Conservation (phyloP, 2,329 filamentous ascomycete genomes). For the Daldinia sp. region DNA sequence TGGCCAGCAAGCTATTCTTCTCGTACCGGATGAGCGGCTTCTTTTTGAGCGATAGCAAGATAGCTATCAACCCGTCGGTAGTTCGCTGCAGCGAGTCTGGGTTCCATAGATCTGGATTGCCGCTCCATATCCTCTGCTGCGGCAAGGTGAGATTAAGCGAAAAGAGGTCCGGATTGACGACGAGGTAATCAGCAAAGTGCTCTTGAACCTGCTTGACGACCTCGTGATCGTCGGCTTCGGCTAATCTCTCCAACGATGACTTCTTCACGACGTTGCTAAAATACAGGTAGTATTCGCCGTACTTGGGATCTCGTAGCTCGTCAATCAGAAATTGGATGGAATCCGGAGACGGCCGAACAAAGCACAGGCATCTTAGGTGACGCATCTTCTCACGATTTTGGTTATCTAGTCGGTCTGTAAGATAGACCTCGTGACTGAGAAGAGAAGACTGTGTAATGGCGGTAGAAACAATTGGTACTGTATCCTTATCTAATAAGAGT, state of each 20-base stretch:
- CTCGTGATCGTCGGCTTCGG: constrained; percentile 97
- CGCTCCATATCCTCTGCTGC: constrained; percentile 80
- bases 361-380: constrained; percentile 91
- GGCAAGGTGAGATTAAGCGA: constrained; percentile 78
- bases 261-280: constrained; percentile 99
- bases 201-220: constrained; percentile 94
- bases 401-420: constrained; percentile 96
- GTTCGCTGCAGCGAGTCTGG: constrained; percentile 85
- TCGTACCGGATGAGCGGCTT: constrained; percentile 93
- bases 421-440: constrained; percentile 95
- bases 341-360: constrained; percentile 89
- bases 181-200: constrained; percentile 94
- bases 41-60: constrained; percentile 92
- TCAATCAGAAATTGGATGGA: constrained; percentile 95
- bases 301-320: constrained; percentile 93
- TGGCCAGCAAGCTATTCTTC: constrained; percentile 87
- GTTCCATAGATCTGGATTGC: constrained; percentile 87
- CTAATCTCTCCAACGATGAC: constrained; percentile 89
- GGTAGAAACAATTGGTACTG: constrained; percentile 91
- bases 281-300: constrained; percentile 96
- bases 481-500: constrained; percentile 90
- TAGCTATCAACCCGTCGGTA: constrained; percentile 85
- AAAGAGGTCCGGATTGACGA: constrained; percentile 94
- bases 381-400: constrained; percentile 94
- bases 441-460: constrained; percentile 95